Base-by-base conservation (phyloP, 495 filamentous ascomycete genomes). In the Penicillium malachiteum region DNA sequence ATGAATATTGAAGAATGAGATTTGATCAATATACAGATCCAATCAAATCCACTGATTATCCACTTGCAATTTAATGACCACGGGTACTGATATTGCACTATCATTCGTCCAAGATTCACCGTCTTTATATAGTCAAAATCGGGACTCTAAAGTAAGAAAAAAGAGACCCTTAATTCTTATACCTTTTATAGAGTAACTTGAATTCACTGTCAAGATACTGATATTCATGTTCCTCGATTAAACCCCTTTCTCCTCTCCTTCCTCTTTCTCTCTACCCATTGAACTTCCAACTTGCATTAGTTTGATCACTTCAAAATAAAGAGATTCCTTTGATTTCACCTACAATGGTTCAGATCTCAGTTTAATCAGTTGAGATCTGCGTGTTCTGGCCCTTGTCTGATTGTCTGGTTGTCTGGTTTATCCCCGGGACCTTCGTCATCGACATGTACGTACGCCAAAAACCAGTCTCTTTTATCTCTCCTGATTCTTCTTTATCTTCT, bases 1-100 rank as follows among this genome's bases (percentile, higher is more conserved):
- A 26, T 26, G 21, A 26, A 26, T n/a, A n/a, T n/a, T n/a, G 21
- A 26, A 26, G 21, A 26, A 26, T 43, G 17, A 18, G 11, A 43
- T 18, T n/a, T 8, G 16, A 43, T 14, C 17, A 43, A n/a, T n/a
- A n/a, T n/a, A n/a, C 9, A 43, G 14, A 43, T 43, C 13, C 11
- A 38, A 44, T 44, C 41, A 12, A 48, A 48, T 13, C 16, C 45
- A 48, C 31, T 48, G 31, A 7, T 3, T 33, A 11, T 31, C 44
- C 26, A 11, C 32, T 9, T 11, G 21, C 21, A 6, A 41, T 40
- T 32, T 21, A 34, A 35, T 42, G 52, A 44, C 81, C 38, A 87
- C 77, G 48, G 92, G 78, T 58, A 87, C 84, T 17, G 81, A 80
- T 12, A 83, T 46, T 41, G 64, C 35, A n/a, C 58, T 63, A 61